A percentile compares a stretch with the other conserved stretches of the same genome.
Evolutionary conservation across 2,329 filamentous ascomycete genomes (phyloP).

Genomic region (Fusarium buharicum): DNA sequence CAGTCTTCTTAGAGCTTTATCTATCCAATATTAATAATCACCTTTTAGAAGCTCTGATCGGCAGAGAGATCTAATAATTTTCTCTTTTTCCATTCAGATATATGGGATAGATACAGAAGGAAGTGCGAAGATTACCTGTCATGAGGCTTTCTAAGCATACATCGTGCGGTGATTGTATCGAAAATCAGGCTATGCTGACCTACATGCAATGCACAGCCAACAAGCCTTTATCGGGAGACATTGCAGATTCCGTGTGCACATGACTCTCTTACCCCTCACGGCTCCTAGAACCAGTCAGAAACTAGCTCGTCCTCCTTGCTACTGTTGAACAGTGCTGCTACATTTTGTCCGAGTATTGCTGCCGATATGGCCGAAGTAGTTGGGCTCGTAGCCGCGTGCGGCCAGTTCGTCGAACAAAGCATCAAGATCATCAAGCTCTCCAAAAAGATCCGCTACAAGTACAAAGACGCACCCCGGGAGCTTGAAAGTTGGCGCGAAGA

Average conservation of each 20-base stretch:
- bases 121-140: too few species aligned
- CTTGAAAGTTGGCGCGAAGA: background rate
- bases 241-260: too few species aligned
- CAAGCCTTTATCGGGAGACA: background rate
- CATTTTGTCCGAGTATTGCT: background rate
- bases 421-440: slow-evolving; percentile 5
- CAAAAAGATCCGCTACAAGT: background rate
- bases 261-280: background rate
- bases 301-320: too few species aligned
- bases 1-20: too few species aligned
- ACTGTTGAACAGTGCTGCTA: too few species aligned
- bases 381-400: slow-evolving; percentile 1
- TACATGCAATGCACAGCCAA: background rate
- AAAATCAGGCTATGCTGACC: background rate
- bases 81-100: too few species aligned
- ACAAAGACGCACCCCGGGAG: background rate
- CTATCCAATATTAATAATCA: too few species aligned
- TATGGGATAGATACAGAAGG: too few species aligned
- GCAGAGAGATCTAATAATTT: too few species aligned
- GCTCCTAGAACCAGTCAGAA: too few species aligned
- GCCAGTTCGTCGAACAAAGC: slow-evolving; percentile 12
- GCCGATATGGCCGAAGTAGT: slow-evolving; percentile 6
- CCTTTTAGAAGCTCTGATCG: too few species aligned
- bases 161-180: too few species aligned
- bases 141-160: background rate